Evolutionary conservation across 2,329 filamentous ascomycete species (phyloP).

Genomic region (Penicillium glabrum): DNA sequence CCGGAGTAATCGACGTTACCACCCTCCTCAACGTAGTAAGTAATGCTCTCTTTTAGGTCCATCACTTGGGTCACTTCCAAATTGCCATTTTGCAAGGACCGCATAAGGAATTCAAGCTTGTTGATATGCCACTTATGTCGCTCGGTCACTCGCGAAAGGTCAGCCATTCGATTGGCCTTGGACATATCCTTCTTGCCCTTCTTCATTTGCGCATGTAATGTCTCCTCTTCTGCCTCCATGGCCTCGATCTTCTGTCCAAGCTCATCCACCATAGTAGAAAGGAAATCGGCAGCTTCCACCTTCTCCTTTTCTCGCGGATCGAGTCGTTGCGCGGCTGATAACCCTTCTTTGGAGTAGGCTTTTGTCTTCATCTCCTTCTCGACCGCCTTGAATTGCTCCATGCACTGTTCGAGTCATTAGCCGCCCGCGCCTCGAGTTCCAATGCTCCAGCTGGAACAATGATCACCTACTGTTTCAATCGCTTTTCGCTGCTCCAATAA

Average conservation of each 20-base stretch:
- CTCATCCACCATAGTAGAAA: constrained; percentile 84
- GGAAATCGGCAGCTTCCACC: constrained; percentile 81
- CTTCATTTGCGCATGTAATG: constrained; percentile 84
- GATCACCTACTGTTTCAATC: constrained; percentile 79
- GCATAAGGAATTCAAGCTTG: constrained; percentile 86
- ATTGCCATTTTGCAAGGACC: constrained; percentile 88
- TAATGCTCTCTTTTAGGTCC: constrained; percentile 87
- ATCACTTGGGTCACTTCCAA: constrained; percentile 84
- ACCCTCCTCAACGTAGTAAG: constrained; percentile 91
- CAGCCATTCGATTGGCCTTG: constrained; percentile 84
- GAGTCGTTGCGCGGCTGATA: constrained; percentile 86
- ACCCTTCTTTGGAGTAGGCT: constrained; percentile 96
- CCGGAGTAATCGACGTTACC: constrained; percentile 80
- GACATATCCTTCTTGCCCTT: constrained; percentile 85
- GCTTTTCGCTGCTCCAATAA: constrained; percentile 89
- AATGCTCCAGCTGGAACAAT: background rate
- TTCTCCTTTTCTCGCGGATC: constrained; percentile 98
- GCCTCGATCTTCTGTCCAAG: constrained; percentile 91
- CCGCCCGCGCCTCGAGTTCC: background rate
- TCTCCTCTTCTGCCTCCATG: constrained; percentile 85
- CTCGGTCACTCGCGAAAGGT: constrained; percentile 81
- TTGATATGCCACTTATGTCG: constrained; percentile 95
- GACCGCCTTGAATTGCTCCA: constrained; percentile 99
- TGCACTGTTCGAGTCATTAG: constrained; percentile 50
- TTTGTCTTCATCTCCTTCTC: constrained; percentile 99